These are phyloP conservation scores for Mycena indigotica DNA, from an alignment of 768 basidiomycete genomes.

Conservation along the genomic window DNA sequence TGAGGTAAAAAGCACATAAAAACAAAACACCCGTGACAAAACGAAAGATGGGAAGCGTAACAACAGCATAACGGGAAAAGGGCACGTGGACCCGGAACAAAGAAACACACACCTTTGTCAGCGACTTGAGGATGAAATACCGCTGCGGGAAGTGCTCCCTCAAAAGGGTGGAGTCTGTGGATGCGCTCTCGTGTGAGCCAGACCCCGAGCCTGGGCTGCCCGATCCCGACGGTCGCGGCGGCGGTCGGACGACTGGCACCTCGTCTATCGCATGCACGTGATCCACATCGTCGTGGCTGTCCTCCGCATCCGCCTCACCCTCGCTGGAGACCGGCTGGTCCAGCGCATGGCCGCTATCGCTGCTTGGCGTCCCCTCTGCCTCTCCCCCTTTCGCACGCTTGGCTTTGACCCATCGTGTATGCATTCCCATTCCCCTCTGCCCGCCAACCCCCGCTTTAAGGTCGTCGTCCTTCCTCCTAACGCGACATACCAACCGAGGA, in stretches of 20 bases:
- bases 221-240: conserved; percentile 38
- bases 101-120: conserved; percentile 63
- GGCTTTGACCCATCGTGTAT: conserved; percentile 76
- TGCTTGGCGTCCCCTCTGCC: not conserved
- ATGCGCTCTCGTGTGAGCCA: conserved; percentile 45
- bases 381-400: conserved; percentile 42
- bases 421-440: conserved; percentile 85
- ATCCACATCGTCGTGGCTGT: conserved; percentile 33
- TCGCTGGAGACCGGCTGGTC: not conserved
- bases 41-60: not conserved
- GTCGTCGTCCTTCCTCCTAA: conserved; percentile 82
- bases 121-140: conserved; percentile 89
- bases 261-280: conserved; percentile 44
- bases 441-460: conserved; percentile 88
- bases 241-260: conserved; percentile 5
- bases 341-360: not conserved
- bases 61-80: not conserved
- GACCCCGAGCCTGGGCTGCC: conserved; percentile 47
- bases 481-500: conserved; percentile 80
- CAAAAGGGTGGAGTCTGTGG: conserved; percentile 84
- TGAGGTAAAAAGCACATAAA: not conserved
- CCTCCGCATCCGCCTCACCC: conserved; percentile 24
- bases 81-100: not conserved
- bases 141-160: conserved; percentile 77
- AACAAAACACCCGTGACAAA: not conserved